Percentiles rank a stretch among this genome's conserved stretches.
Evolutionary conservation across 495 filamentous ascomycete species (phyloP).

Genomic region (Penicillium paxilli): DNA sequence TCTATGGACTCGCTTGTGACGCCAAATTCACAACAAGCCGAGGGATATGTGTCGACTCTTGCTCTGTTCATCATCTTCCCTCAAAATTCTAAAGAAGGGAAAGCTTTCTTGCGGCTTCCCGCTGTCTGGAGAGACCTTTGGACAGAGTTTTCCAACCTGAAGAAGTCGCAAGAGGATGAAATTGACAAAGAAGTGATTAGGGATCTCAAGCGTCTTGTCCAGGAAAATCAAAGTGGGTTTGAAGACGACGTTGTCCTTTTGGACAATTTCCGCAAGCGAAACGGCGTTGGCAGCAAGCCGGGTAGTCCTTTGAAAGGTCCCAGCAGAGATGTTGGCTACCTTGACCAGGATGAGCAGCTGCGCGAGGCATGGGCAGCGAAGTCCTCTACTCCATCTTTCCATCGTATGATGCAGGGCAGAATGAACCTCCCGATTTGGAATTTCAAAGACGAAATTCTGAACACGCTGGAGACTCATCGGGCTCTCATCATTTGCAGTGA

Average conservation of each 20-base stretch:
- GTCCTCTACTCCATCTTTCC: constrained; percentile 53
- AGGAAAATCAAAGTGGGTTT: constrained; percentile 43
- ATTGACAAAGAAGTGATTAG: constrained; percentile 63
- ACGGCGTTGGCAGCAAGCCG: constrained; percentile 52
- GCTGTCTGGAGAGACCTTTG: constrained; percentile 82
- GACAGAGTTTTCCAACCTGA: constrained; percentile 69
- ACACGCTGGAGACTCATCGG: constrained; percentile 70
- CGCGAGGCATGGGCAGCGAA: constrained; percentile 73
- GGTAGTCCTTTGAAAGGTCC: constrained; percentile 36
- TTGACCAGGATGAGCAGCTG: constrained; percentile 47
- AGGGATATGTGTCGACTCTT: constrained; percentile 79
- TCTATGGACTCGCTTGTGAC: constrained; percentile 78
- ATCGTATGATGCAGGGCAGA: constrained; percentile 53
- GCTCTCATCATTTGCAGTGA: constrained; percentile 92
- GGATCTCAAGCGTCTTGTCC: constrained; percentile 44
- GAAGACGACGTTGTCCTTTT: constrained; percentile 76
- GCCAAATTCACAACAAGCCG: constrained; percentile 75
- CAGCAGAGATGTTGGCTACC: constrained; percentile 38
- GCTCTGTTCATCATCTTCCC: constrained; percentile 80
- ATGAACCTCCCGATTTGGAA: constrained; percentile 85
- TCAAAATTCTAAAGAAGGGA: constrained; percentile 78
- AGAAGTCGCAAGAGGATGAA: constrained; percentile 66
- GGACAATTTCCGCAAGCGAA: constrained; percentile 62
- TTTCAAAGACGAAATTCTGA: constrained; percentile 74
- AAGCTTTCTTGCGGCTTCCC: constrained; percentile 75